Base-by-base conservation (phyloP, 805 yeast genomes). In the Wickerhamiella azymoides region DNA sequence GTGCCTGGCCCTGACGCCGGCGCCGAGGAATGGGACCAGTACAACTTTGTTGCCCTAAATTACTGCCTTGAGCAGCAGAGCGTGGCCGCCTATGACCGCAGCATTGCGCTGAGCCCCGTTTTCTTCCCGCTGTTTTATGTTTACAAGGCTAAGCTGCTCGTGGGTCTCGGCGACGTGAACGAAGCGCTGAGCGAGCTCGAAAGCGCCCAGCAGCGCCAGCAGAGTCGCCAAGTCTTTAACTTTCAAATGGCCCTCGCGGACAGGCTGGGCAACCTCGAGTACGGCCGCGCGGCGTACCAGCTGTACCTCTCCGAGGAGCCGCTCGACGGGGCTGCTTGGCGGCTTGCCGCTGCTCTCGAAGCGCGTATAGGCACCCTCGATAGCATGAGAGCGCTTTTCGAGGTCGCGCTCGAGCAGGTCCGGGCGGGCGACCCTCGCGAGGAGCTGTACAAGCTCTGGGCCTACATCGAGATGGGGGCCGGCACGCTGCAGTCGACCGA, bases 311-410 rank as follows among this genome's bases (percentile, higher is more conserved):
- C 19, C n/a, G 37, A 35, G 24, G 5, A 5, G n/a, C 24, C 37
- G 16, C 13, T 18, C 24, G n/a, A 8, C n/a, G 10, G 10, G 4
- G 11, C 36, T n/a, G 37, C 37, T 3, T 35, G 37, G 37, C 9
- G 10, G 6, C 24, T 76, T 62, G 79, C 88, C 1, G 71, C 19
- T 3, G 36, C 70, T 3, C 69, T 88, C 51, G 97, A 89, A 60
- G 66, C 64, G 43, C 66, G 66, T 19, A 59, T 84, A 21, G 82
- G 79, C 16, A 96, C 92, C 48, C 59, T 66, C 33, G 80, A 76
- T 2, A 65, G 97, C 42, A 72, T 79, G n/a, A 64, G 74, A 21
- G 79, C 76, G 0, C 69, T 89, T 3, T 80, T 65, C 53, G 72
- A 74, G 27, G 52, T 81, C 5, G 81, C 80, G 1, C 45, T 65